Evolutionary conservation across 208 protist genomes (phyloP).

Genomic region (Phytomonas francai): DNA sequence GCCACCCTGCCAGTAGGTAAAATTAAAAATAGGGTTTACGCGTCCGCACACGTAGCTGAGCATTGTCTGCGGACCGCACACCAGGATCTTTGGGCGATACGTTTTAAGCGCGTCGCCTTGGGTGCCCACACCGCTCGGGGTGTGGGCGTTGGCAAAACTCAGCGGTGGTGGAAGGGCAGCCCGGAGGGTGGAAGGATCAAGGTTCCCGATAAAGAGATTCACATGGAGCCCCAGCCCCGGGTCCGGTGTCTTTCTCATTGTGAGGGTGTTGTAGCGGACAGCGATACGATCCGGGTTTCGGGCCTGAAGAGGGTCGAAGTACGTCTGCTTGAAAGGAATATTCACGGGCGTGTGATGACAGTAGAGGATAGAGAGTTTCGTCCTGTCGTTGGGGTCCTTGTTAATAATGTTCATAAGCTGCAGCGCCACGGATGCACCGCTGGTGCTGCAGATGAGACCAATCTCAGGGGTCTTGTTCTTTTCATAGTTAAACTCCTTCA

Average conservation of each 20-base stretch:
- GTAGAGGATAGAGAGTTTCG: slow-evolving; percentile 56
- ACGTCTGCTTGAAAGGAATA: slow-evolving; percentile 51
- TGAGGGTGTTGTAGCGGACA: slow-evolving; percentile 60
- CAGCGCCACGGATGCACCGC: slow-evolving; percentile 67
- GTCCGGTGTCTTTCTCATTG: background rate
- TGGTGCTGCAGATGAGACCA: slow-evolving; percentile 66
- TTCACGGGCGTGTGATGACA: slow-evolving; percentile 42
- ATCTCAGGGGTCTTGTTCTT: slow-evolving; percentile 46
- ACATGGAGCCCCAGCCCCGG: background rate
- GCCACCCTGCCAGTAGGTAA: slow-evolving; percentile 70
- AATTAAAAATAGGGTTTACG: slow-evolving; percentile 47
- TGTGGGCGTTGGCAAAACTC: slow-evolving; percentile 5
- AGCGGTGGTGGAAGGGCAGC: slow-evolving; percentile 39
- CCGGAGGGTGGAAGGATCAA: slow-evolving; percentile 52
- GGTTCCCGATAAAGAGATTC: slow-evolving; percentile 63
- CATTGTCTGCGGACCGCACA: slow-evolving; percentile 80
- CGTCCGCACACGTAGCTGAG: slow-evolving; percentile 60
- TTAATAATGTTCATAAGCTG: slow-evolving; percentile 78
- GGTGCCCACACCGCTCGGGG: background rate
- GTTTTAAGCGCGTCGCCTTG: background rate
- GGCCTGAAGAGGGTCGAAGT: slow-evolving; percentile 32
- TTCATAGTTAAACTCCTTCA: slow-evolving; percentile 72
- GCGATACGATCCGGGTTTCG: slow-evolving; percentile 33
- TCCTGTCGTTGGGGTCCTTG: slow-evolving; percentile 34
- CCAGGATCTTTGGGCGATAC: slow-evolving; percentile 44